Conservation (phyloP, 441 rosid genomes). For the Adansonia rubrostipa region DNA sequence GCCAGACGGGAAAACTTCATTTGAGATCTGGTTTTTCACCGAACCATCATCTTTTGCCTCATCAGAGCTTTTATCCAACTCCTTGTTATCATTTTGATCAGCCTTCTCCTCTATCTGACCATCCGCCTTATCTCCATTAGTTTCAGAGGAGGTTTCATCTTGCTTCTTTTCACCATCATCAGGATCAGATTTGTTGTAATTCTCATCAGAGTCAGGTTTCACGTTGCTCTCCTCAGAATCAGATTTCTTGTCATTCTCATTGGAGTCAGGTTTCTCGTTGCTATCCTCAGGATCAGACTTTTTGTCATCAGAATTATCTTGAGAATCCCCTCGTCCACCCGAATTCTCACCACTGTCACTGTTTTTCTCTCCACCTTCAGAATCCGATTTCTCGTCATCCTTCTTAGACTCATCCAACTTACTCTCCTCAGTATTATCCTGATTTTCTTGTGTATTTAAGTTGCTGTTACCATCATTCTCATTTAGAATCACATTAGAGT, state of each 20-base stretch:
- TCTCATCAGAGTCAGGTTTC: slow-evolving; percentile 42
- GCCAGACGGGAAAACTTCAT: slow-evolving; percentile 74
- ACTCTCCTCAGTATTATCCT: slow-evolving; percentile 45
- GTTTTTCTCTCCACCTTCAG: slow-evolving; percentile 42
- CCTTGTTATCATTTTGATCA: slow-evolving; percentile 45
- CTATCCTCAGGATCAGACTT: slow-evolving; percentile 42
- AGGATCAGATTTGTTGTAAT: slow-evolving; percentile 40
- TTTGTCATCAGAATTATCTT: slow-evolving; percentile 41
- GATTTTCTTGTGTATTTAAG: slow-evolving; percentile 38
- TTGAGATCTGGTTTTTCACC: slow-evolving; percentile 47
- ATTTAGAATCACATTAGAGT: slow-evolving; percentile 30
- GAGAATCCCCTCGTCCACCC: slow-evolving; percentile 47
- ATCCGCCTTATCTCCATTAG: slow-evolving; percentile 43
- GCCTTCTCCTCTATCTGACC: slow-evolving; percentile 46
- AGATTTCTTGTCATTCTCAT: slow-evolving; percentile 44
- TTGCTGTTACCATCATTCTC: slow-evolving; percentile 32
- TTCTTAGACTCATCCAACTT: slow-evolving; percentile 40
- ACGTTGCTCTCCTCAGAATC: slow-evolving; percentile 43
- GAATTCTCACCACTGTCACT: slow-evolving; percentile 40
- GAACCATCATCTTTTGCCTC: slow-evolving; percentile 47
- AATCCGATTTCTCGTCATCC: slow-evolving; percentile 43
- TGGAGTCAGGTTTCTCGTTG: slow-evolving; percentile 40
- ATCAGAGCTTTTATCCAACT: slow-evolving; percentile 41
- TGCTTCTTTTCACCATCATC: slow-evolving; percentile 43
- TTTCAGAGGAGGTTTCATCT: slow-evolving; percentile 38